Conservation (phyloP, 2,329 filamentous ascomycete genomes). For the Pestalotiopsis sp. region DNA sequence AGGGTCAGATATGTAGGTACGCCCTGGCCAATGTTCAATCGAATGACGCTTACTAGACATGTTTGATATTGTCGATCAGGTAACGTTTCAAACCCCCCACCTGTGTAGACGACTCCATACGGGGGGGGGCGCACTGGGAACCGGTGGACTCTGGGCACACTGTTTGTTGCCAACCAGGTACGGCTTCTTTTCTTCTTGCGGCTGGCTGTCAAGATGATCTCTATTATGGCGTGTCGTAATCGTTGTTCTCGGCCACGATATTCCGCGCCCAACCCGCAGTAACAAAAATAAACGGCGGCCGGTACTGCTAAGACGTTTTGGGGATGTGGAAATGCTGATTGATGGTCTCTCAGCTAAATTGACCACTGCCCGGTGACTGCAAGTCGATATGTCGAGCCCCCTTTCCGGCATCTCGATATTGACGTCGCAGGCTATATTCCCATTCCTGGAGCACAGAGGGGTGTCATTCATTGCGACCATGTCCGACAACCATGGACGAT, state of each 20-base stretch:
- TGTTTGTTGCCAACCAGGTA: not conserved
- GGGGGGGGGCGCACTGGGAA: not conserved
- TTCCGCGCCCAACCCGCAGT: not conserved
- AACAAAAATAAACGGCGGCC: not conserved
- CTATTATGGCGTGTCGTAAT: not conserved
- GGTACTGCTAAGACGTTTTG: not conserved
- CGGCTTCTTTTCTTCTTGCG: not conserved
- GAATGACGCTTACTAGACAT: not conserved
- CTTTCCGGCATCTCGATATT: not conserved
- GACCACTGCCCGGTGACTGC: not conserved
- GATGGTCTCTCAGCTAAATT: not conserved
- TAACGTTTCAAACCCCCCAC: slow-evolving; percentile 4
- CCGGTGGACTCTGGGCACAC: not conserved
- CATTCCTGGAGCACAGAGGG: not conserved
- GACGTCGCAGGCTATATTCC: not conserved
- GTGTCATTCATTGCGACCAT: not conserved
- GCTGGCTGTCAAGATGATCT: not conserved
- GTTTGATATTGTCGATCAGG: slow-evolving; percentile 1
- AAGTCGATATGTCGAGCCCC: not conserved
- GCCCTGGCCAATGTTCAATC: not conserved
- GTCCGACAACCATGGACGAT: not conserved
- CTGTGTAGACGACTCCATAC: not conserved
- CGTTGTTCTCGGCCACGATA: not conserved
- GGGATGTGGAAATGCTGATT: not conserved
- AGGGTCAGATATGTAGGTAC: not conserved